phyloP scores from a whole-genome alignment of 75 land plant genomes.

The Ceratopteris richardii region DNA sequence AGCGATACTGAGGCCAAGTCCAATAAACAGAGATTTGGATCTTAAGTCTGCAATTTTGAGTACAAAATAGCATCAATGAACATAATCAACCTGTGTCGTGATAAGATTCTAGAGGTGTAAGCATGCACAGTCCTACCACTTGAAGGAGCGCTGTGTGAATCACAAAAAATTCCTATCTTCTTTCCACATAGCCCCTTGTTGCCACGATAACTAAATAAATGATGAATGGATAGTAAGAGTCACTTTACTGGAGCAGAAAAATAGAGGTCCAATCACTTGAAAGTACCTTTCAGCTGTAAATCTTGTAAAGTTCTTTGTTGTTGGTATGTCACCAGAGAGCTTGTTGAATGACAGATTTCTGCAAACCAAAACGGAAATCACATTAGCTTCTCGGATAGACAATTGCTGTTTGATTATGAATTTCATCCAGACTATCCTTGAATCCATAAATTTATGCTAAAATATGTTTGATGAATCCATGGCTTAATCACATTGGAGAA shows the following conservation, averaged over 20 bases:
- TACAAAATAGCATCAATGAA: no score
- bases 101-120: no score
- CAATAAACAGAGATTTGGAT: constrained; percentile 1
- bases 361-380: neutral
- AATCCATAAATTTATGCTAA: no score
- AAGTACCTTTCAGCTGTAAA: constrained; percentile 41
- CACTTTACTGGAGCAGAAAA: no score
- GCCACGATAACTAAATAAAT: neutral
- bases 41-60: neutral
- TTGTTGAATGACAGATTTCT: constrained; percentile 91
- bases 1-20: neutral
- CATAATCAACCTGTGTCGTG: no score
- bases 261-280: no score
- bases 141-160: neutral
- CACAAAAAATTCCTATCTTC: neutral
- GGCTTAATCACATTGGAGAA: no score
- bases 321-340: constrained; percentile 65
- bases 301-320: constrained; percentile 30
- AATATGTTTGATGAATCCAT: no score
- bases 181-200: constrained; percentile 1
- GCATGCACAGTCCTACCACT: no score
- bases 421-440: no score
- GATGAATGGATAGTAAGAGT: no score
- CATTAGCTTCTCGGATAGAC: neutral
- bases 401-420: no score